Evolutionary conservation across 2,329 filamentous ascomycete genomes (phyloP).

Genomic region (Calonectria ilicicola): DNA sequence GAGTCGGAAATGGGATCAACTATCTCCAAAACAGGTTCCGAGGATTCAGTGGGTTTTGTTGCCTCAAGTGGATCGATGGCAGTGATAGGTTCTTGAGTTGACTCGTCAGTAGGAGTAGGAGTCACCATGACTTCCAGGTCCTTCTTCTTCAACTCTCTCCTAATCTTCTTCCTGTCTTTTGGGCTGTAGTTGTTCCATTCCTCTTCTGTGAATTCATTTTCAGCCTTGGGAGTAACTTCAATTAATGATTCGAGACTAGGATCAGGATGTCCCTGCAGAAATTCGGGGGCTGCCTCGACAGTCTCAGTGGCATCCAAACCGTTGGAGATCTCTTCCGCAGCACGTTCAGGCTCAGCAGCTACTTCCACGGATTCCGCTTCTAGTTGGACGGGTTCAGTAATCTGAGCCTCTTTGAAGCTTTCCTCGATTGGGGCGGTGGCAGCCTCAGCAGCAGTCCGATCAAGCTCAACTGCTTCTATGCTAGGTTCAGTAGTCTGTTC

Average conservation of each 20-base stretch:
- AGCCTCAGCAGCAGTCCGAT: background rate
- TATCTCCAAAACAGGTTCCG: background rate
- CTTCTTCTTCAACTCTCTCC: conserved; percentile 39
- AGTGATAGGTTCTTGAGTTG: background rate
- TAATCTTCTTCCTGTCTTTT: conserved; percentile 42
- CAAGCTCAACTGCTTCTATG: background rate
- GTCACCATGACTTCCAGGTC: conserved; percentile 35
- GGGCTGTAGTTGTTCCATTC: conserved; percentile 32
- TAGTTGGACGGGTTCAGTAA: background rate
- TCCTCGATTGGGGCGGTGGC: background rate
- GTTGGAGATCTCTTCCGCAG: background rate
- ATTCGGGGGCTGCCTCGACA: background rate
- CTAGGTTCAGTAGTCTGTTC: background rate
- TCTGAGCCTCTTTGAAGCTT: background rate
- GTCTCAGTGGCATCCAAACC: background rate
- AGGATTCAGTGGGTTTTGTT: background rate
- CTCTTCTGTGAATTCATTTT: conserved; percentile 38
- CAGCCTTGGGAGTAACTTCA: background rate
- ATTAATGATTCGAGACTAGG: background rate
- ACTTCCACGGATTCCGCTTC: background rate
- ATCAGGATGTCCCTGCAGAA: background rate
- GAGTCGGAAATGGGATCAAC: background rate
- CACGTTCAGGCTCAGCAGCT: background rate
- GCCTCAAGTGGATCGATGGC: background rate
- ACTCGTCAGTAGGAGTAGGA: background rate